Evolutionary conservation across 805 yeast genomes (phyloP).

Genomic region (Candida caryicola): DNA sequence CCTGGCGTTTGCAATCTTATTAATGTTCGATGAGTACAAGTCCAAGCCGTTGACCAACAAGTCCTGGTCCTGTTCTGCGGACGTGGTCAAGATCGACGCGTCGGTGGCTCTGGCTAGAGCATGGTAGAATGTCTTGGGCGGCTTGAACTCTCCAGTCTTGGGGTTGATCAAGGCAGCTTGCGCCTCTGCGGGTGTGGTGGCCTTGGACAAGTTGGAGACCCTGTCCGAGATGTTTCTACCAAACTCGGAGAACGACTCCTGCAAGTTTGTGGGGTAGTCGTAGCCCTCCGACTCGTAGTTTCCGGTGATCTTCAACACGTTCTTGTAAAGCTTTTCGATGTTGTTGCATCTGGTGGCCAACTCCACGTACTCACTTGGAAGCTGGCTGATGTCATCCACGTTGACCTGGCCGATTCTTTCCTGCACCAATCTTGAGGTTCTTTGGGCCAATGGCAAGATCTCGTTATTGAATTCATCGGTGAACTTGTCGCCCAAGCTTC

Average conservation of each 20-base stretch:
- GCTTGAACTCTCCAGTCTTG: slow-evolving; percentile 42
- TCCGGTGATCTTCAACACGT: slow-evolving; percentile 41
- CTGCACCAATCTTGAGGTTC: slow-evolving; percentile 76
- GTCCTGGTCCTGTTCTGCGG: slow-evolving; percentile 40
- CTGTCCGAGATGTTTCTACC: slow-evolving; percentile 63
- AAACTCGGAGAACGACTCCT: slow-evolving; percentile 72
- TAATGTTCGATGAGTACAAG: slow-evolving; percentile 65
- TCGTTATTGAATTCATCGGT: slow-evolving; percentile 55
- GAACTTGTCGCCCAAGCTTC: slow-evolving; percentile 40
- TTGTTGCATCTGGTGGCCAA: slow-evolving; percentile 40
- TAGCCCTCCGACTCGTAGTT: slow-evolving; percentile 74
- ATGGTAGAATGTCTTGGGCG: slow-evolving; percentile 80
- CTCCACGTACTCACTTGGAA: slow-evolving; percentile 74
- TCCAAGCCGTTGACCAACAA: slow-evolving; percentile 62
- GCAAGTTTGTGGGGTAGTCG: slow-evolving; percentile 76
- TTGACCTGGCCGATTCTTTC: slow-evolving; percentile 72
- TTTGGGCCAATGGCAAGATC: slow-evolving; percentile 64
- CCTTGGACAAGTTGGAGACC: slow-evolving; percentile 65
- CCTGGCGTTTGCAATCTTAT: slow-evolving; percentile 77
- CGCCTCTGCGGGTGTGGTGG: slow-evolving; percentile 77
- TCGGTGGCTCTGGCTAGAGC: slow-evolving; percentile 77
- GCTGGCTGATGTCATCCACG: slow-evolving; percentile 66
- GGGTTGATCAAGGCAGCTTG: slow-evolving; percentile 62
- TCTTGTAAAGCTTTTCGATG: slow-evolving; percentile 40
- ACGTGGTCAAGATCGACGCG: slow-evolving; percentile 42